Base-by-base conservation (phyloP, 1,139 yeast genomes). In the Hansenula sp. region DNA sequence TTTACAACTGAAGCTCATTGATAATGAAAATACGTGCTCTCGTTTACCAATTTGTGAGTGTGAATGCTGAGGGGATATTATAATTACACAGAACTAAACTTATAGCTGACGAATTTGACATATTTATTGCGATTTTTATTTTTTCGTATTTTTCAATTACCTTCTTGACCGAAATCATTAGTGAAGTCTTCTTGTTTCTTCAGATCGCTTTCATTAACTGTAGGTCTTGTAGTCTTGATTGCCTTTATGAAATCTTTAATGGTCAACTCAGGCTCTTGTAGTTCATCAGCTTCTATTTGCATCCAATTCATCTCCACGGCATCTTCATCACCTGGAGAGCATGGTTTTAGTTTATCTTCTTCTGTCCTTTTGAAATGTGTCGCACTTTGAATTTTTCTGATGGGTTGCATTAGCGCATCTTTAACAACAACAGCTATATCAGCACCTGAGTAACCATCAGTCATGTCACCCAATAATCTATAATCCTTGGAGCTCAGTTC, bases 341-440 rank as follows among this genome's bases (percentile, higher is more conserved):
- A 94, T 1, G 99, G 99, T 16, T 93, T 88, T 42, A 80, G 74
- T 61, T 79, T 77, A 61, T 41, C 70, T 68, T 21, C 61, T 1
- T 64, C 61, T 5, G 62, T 55, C 44, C 75, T 72, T 59, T 85
- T 87, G 70, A 94, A 94, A 70, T 94, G 99, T 0, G 99, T 94
- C 0, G 99, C 98, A 57, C 81, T 85, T 65, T 93, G 99, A 51
- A 94, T 90, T 62, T 90, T 90, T 57, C 99, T 78, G 47, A 94
- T 88, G 2, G 99, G 99, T 63, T 91, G 95, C 99, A 94, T 94
- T 52, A 94, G 72, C 0, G 99, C 98, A 65, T 94, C 99, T 57
- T 96, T 81, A 7, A 94, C 99, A 16, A 91, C 95, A 36, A 93
- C 97, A 0, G 98, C 94, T 34, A 94, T 78, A 74, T 94, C 99